phyloP scores from a whole-genome alignment of 306 rosid species.

The Casuarina glauca region DNA sequence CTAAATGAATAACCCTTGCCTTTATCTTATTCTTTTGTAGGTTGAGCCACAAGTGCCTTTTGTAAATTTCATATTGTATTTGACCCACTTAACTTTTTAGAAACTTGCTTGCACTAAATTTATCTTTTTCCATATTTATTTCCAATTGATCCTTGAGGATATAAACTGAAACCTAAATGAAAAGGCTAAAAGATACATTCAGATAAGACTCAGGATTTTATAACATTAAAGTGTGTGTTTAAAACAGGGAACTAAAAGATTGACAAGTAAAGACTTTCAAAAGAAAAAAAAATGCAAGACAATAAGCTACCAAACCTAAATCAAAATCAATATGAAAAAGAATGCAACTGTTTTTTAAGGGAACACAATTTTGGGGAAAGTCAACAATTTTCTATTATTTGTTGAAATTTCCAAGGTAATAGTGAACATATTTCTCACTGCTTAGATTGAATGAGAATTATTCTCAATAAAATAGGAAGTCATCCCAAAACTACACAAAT shows the following conservation, averaged over 20 bases:
- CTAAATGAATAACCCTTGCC: too few species aligned
- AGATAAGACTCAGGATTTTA: background rate
- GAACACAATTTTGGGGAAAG: too few species aligned
- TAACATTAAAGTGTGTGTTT: background rate
- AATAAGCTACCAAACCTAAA: background rate
- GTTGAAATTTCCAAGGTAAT: too few species aligned
- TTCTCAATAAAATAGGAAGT: too few species aligned
- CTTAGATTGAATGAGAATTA: too few species aligned
- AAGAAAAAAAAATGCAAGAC: background rate
- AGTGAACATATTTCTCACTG: too few species aligned
- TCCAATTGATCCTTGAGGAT: background rate
- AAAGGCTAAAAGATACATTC: background rate
- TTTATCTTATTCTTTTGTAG: too few species aligned
- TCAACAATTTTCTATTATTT: too few species aligned
- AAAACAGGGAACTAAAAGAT: background rate
- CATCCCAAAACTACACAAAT: too few species aligned
- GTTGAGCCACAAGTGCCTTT: too few species aligned
- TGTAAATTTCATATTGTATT: background rate
- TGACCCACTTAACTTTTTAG: background rate
- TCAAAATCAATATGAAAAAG: too few species aligned
- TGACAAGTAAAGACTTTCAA: background rate
- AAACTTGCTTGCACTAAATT: background rate
- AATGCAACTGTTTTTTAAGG: too few species aligned
- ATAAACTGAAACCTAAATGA: background rate
- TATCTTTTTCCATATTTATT: background rate